A percentile compares a stretch with the other conserved stretches of the same genome.
Evolutionary conservation across 805 yeast species (phyloP).

Genomic region (Starmerella asiatica): DNA sequence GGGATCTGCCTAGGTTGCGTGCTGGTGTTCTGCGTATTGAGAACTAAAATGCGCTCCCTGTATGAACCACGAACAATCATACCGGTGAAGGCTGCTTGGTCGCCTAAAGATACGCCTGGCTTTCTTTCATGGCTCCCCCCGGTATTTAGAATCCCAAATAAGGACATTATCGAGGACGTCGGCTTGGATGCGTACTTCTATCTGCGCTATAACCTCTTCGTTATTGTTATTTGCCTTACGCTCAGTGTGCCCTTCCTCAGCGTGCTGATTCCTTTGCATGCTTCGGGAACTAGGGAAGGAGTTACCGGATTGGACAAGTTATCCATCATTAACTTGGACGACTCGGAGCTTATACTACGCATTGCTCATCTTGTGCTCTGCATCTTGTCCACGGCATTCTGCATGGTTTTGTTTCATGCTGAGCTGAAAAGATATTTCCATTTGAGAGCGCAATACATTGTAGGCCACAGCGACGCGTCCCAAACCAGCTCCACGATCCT

Average conservation of each 20-base stretch:
- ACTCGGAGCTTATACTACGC: conserved; percentile 36
- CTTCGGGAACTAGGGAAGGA: conserved; percentile 28
- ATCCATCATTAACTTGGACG: conserved; percentile 58
- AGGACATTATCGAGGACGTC: conserved; percentile 32
- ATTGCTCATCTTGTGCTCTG: conserved; percentile 53
- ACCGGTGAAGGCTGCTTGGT: conserved; percentile 30
- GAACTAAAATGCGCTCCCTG: conserved; percentile 28
- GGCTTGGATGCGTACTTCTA: conserved; percentile 72
- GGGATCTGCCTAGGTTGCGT: conserved; percentile 41
- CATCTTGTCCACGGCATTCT: conserved; percentile 39
- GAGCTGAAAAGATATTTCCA: conserved; percentile 44
- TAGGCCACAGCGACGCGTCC: conserved; percentile 14
- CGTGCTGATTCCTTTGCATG: conserved; percentile 51
- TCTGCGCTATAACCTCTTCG: conserved; percentile 43
- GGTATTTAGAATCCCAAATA: conserved; percentile 30
- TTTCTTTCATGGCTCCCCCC: conserved; percentile 47
- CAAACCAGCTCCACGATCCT: conserved; percentile 40
- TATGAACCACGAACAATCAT: conserved; percentile 45
- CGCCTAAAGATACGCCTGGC: conserved; percentile 25
- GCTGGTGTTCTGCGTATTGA: conserved; percentile 28
- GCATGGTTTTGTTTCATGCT: conserved; percentile 41
- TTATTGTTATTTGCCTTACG: conserved; percentile 38
- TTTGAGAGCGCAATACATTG: conserved; percentile 35
- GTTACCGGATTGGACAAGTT: conserved; percentile 40
- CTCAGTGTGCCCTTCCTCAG: conserved; percentile 45